A percentile compares a stretch with the other conserved stretches of the same genome.
phyloP scores from a whole-genome alignment of 441 rosid genomes.

The Lagerstroemia fauriei region DNA sequence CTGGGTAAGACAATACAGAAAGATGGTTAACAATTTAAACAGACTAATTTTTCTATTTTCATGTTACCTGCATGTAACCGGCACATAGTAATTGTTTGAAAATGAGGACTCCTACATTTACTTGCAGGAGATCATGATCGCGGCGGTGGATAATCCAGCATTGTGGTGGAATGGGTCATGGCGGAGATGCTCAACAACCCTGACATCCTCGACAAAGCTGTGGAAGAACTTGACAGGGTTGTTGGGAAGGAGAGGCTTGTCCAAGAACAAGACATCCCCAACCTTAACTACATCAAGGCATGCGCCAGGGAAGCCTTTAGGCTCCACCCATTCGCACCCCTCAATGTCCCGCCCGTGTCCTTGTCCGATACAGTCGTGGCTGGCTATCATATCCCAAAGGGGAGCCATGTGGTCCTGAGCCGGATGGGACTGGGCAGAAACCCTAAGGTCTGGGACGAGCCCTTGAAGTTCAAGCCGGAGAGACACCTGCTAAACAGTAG shows the following conservation, averaged over 20 bases:
- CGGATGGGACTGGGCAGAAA: constrained; percentile 37
- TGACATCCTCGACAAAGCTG: constrained; percentile 40
- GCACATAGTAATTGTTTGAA: no score
- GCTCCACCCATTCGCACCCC: constrained; percentile 47
- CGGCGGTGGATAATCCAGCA: constrained; percentile 49
- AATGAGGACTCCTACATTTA: no score
- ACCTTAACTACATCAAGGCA: constrained; percentile 48
- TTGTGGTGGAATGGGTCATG: constrained; percentile 43
- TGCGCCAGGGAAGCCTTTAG: constrained; percentile 41
- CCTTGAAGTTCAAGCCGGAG: constrained; percentile 42
- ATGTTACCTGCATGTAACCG: no score
- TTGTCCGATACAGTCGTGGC: constrained; percentile 31
- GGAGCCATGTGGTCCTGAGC: constrained; percentile 48
- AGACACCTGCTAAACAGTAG: constrained; percentile 31
- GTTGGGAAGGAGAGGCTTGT: constrained; percentile 50
- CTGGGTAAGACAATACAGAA: constrained; percentile 30
- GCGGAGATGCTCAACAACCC: constrained; percentile 56
- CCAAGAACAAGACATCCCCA: constrained; percentile 41
- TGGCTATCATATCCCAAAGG: constrained; percentile 48
- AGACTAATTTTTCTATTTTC: background rate
- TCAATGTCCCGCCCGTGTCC: constrained; percentile 46
- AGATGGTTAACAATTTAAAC: background rate
- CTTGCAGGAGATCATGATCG: constrained; percentile 43
- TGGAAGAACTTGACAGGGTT: constrained; percentile 41
- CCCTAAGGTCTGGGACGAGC: constrained; percentile 42